Conservation (phyloP, 257 asterid genomes). For the Nicotiana obtusifolia region DNA sequence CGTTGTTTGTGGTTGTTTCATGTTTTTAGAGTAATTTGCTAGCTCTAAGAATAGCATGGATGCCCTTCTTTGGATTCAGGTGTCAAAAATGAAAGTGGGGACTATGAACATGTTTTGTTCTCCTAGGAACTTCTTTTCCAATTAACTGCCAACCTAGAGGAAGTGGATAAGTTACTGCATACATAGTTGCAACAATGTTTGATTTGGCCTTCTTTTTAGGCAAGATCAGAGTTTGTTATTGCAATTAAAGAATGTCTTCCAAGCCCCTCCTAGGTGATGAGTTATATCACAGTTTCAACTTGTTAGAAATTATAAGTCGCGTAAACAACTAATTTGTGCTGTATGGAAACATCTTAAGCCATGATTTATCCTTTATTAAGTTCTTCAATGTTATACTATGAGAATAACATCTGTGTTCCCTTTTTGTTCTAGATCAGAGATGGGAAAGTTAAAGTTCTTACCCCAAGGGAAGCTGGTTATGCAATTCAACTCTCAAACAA, state of each 20-base stretch:
- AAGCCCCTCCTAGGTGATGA: constrained; percentile 1
- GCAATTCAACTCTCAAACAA: constrained; percentile 81
- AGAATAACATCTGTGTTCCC: background rate
- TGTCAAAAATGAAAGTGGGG: background rate
- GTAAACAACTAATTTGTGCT: background rate
- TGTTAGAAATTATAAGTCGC: background rate
- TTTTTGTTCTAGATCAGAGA: constrained; percentile 54
- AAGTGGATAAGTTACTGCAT: background rate
- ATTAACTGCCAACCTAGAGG: background rate
- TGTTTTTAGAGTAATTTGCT: background rate
- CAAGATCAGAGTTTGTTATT: background rate
- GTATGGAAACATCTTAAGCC: background rate
- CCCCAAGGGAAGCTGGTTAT: constrained; percentile 97
- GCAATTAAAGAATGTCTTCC: background rate
- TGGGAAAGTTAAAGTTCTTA: constrained; percentile 76
- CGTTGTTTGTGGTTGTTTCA: background rate
- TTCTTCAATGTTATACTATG: background rate
- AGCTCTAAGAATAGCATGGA: background rate
- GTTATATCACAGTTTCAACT: background rate
- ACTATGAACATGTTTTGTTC: background rate
- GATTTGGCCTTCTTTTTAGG: background rate
- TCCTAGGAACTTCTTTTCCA: background rate
- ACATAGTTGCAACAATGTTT: background rate
- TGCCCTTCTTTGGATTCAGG: background rate
- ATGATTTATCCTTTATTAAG: background rate